These are phyloP conservation scores for Carpinus viminea DNA, from an alignment of 306 rosid species.

Conservation along the genomic window DNA sequence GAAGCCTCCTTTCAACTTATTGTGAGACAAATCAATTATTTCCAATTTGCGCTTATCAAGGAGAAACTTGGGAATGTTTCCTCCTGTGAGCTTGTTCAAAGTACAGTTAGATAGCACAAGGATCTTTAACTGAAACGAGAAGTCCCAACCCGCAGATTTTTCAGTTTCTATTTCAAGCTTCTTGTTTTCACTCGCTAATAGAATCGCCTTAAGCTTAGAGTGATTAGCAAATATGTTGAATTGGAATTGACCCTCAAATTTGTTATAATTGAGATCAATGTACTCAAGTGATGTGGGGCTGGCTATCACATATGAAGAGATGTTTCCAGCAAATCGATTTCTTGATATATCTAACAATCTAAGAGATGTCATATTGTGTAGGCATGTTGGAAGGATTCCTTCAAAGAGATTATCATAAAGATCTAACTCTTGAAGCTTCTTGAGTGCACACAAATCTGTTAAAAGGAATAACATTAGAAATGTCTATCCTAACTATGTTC, in stretches of 20 bases:
- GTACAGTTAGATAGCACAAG: conserved; percentile 8
- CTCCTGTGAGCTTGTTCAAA: not conserved
- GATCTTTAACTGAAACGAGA: conserved; percentile 18
- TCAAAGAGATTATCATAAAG: no score
- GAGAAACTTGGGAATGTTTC: conserved; percentile 10
- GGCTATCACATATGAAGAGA: not conserved
- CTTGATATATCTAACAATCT: no score
- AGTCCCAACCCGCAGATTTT: not conserved
- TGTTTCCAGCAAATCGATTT: conserved; percentile 17
- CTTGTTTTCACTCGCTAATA: not conserved
- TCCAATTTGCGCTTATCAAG: not conserved
- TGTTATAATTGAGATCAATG: conserved; percentile 13
- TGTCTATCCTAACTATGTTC: no score
- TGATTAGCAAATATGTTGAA: conserved; percentile 23
- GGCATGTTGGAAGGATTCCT: no score
- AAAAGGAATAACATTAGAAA: no score
- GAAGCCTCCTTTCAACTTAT: conserved; percentile 6
- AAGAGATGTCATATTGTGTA: no score
- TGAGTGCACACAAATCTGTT: no score
- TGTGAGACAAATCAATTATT: conserved; percentile 7
- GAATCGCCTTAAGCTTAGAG: conserved; percentile 13
- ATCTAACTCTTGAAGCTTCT: no score
- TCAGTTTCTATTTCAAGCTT: conserved; percentile 26
- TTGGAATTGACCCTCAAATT: conserved; percentile 13
- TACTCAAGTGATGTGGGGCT: conserved; percentile 12